Evolutionary conservation across 164 flowering plant species (phyloP).

Genomic region (Umbilicus rupestris): DNA sequence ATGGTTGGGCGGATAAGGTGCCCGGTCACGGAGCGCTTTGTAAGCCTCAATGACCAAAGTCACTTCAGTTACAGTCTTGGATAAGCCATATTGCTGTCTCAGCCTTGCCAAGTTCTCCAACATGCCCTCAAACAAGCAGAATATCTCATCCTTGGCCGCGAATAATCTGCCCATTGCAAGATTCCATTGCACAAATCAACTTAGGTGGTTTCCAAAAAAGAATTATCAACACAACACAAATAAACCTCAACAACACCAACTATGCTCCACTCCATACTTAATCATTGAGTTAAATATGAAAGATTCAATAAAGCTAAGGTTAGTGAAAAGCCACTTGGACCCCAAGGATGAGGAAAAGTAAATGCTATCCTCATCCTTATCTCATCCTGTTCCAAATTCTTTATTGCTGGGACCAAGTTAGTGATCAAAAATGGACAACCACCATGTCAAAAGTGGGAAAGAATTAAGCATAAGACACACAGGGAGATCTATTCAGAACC

Average conservation of each 20-base stretch:
- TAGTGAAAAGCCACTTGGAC: background rate
- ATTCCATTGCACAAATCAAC: background rate
- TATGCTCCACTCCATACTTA: background rate
- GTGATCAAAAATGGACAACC: background rate
- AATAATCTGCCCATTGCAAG: slow-evolving; percentile 47
- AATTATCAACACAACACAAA: background rate
- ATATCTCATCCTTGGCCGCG: slow-evolving; percentile 85
- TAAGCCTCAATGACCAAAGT: slow-evolving; percentile 81
- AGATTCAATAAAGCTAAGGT: background rate
- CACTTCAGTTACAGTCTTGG: slow-evolving; percentile 68
- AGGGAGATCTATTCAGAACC: too few relatives aligned
- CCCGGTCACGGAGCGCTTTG: slow-evolving; percentile 90
- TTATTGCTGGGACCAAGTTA: background rate
- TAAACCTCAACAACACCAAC: background rate
- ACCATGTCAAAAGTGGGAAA: background rate
- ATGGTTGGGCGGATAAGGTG: slow-evolving; percentile 84
- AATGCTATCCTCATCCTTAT: slow-evolving; percentile 5
- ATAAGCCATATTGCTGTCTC: slow-evolving; percentile 77
- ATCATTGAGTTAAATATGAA: background rate
- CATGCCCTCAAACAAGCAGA: slow-evolving; percentile 85
- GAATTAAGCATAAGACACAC: too few relatives aligned
- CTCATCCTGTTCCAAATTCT: background rate
- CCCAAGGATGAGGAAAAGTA: background rate
- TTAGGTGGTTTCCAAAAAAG: background rate
- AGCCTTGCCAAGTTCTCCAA: slow-evolving; percentile 78